Percentiles rank a stretch among this genome's conserved stretches.
These are phyloP conservation scores for Ogataea henricii DNA, from an alignment of 805 yeast genomes.

Conservation along the genomic window DNA sequence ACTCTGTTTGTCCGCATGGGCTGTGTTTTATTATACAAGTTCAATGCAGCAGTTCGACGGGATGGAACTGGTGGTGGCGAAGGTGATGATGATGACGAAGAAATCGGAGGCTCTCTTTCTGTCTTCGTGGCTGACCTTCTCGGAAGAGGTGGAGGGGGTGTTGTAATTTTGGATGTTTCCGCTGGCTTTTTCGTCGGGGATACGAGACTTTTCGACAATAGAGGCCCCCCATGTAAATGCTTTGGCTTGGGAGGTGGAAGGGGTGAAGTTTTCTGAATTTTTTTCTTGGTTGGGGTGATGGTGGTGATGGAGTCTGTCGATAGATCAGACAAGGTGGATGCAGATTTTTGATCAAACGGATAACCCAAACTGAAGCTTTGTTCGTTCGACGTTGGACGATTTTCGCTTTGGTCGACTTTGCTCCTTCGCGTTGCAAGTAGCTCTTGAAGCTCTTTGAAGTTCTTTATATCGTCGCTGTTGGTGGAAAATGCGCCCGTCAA, in stretches of 20 bases:
- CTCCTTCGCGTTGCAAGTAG: conserved; percentile 15
- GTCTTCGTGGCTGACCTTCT: conserved; percentile 5
- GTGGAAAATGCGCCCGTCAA: conserved; percentile 71
- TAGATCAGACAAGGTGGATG: conserved; percentile 18
- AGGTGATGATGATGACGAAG: conserved; percentile 8
- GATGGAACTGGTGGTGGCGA: conserved; percentile 18
- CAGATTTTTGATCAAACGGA: conserved; percentile 7
- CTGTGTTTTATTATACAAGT: conserved; percentile 1
- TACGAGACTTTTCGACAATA: conserved; percentile 17
- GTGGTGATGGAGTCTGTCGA: conserved; percentile 10
- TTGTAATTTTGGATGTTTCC: background rate
- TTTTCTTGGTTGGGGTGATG: conserved; percentile 1
- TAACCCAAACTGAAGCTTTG: background rate
- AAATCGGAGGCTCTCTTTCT: conserved; percentile 1
- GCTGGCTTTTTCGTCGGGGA: conserved; percentile 23
- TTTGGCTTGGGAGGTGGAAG: conserved; percentile 51
- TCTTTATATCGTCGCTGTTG: conserved; percentile 39
- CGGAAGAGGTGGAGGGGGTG: conserved; percentile 15
- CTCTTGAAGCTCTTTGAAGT: conserved; percentile 24
- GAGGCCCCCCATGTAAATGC: conserved; percentile 37
- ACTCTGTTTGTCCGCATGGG: conserved; percentile 5
- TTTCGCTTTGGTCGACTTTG: background rate
- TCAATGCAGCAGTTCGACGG: conserved; percentile 11
- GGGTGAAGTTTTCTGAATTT: conserved; percentile 35
- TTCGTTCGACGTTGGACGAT: background rate